Evolutionary conservation across 495 filamentous ascomycete species (phyloP), one percentile per base, ranked within the genome.

Genomic region (Cercophora newfieldiana): DNA sequence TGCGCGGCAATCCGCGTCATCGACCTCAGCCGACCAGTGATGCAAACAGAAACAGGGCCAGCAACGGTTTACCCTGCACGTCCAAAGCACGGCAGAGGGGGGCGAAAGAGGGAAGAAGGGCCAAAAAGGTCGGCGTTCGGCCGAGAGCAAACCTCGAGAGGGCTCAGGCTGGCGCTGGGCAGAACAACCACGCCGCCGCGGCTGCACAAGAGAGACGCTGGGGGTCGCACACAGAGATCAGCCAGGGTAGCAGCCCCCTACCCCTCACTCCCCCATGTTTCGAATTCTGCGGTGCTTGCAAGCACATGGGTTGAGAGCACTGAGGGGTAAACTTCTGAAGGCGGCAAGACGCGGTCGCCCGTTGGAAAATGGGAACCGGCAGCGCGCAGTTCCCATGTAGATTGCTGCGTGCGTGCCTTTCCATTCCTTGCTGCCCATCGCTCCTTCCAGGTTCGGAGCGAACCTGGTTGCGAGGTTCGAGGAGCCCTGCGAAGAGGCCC

Each of bases 1-100:
- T 57, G 54, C 54, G 54, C 54, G 54, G 54, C 54, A 57, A 28
- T 26, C 54, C 26, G 54, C 54, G 54, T 57, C 54, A 57, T 57
- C 54, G 18, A 31, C 22, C 54, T 57, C 50, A 53, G 50, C 24
- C 50, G 19, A 26, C 21, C 50, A 53, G 50, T 53, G 37, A 44
- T 53, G 50, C 50, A 53, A 53, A 53, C 50, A 22, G 25, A 19
- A 24, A n/a, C n/a, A n/a, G n/a, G n/a, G n/a, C n/a, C 50, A 53
- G n/a, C 24, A 22, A 26, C 19, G 50, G 50, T 22, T 19, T 7
- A 47, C 50, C 50, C 19, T 26, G 50, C 50, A 53, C 24, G 50
- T 26, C 19, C 7, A 26, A 22, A 53, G 19, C 21, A 22, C 19
- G 50, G 50, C 50, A 26, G 21, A 26, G 25, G 50, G 50, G 25